A percentile compares a stretch with the other conserved stretches of the same genome.
phyloP scores from a whole-genome alignment of 1,284 basidiomycete genomes.

The Cystobasidium pallidum region DNA sequence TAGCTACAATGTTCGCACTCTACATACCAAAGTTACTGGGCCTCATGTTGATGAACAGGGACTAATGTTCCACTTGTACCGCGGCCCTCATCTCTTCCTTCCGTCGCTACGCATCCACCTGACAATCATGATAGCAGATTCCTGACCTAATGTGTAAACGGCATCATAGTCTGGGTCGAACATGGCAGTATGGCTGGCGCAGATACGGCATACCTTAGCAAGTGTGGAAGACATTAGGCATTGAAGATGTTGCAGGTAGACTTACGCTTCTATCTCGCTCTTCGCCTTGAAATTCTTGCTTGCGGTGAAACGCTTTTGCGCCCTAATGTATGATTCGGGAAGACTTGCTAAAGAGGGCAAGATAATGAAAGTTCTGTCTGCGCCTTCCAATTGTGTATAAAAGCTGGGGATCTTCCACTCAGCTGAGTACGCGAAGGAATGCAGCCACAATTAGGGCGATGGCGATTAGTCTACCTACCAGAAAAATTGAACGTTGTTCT shows the following conservation, averaged over 20 bases:
- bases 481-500: slow-evolving; percentile 60
- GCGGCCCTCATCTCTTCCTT: neutral
- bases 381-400: slow-evolving; percentile 68
- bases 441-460: neutral
- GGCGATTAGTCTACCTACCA: slow-evolving; percentile 47
- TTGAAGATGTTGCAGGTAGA: too few species aligned
- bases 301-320: slow-evolving; percentile 53
- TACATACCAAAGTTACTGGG: too few species aligned
- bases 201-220: neutral
- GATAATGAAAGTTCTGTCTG: slow-evolving; percentile 72
- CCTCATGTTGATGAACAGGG: too few species aligned
- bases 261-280: slow-evolving; percentile 75
- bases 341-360: slow-evolving; percentile 66
- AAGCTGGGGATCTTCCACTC: slow-evolving; percentile 62
- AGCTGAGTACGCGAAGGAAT: neutral
- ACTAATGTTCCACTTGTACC: too few species aligned
- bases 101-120: slow-evolving; percentile 31
- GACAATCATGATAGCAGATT: slow-evolving; percentile 30
- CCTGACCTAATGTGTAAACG: slow-evolving; percentile 35
- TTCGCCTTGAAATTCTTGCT: slow-evolving; percentile 65
- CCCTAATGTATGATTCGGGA: slow-evolving; percentile 62
- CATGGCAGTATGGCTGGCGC: slow-evolving; percentile 38
- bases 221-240: too few species aligned
- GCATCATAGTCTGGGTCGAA: slow-evolving; percentile 38
- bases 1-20: neutral